phyloP scores from a whole-genome alignment of 805 yeast species.

The Scheffersomyces spartinae region DNA sequence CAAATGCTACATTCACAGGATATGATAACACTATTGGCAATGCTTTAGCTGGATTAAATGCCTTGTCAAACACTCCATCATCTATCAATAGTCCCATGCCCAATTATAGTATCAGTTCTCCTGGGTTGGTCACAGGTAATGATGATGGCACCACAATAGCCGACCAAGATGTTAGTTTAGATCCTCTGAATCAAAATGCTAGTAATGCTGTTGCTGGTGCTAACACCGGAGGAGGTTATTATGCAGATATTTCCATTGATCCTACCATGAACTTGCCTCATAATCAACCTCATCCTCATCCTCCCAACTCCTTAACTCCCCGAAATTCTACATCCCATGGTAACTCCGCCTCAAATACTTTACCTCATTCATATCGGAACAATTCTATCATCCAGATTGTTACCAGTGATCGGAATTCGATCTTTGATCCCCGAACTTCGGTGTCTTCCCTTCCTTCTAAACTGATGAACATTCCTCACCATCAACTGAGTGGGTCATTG shows the following conservation, averaged over 20 bases:
- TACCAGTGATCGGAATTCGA: conserved; percentile 25
- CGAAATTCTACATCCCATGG: conserved; percentile 15
- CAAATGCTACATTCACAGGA: conserved; percentile 26
- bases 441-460: conserved; percentile 32
- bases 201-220: conserved; percentile 4
- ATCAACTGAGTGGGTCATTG: conserved; percentile 26
- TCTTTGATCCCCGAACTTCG: conserved; percentile 22
- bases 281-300: conserved; percentile 23
- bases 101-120: too few species aligned
- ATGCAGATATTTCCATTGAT: conserved; percentile 31
- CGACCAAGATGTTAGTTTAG: conserved; percentile 3
- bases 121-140: conserved; percentile 8
- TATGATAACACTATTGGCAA: conserved; percentile 28
- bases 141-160: conserved; percentile 8
- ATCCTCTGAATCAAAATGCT: conserved; percentile 3
- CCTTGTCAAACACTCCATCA: conserved; percentile 24
- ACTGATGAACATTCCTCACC: conserved; percentile 36
- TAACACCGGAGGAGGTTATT: conserved; percentile 28
- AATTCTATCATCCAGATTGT: conserved; percentile 31
- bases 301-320: conserved; percentile 21
- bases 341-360: conserved; percentile 5
- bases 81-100: conserved; percentile 17
- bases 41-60: conserved; percentile 34
- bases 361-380: too few species aligned
- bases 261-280: conserved; percentile 37